Evolutionary conservation across 176 grass and related monocot species (phyloP), one percentile per base, ranked within the genome.

Genomic region (Microstegium vimineum): DNA sequence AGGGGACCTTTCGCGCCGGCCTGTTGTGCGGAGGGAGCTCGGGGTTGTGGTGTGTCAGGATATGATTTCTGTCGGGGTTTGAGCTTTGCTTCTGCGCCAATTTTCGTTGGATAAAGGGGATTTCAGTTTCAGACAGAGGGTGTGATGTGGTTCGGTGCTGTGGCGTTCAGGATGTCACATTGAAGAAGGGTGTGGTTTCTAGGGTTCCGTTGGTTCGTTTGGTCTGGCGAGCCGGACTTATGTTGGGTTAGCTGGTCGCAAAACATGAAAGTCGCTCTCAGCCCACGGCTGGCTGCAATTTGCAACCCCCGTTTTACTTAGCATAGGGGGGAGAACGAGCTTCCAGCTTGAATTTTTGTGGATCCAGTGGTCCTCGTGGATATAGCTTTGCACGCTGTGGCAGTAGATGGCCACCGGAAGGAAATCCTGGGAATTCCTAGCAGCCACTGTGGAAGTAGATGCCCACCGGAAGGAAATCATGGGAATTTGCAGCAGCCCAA

Each of bases 341-440:
- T n/a, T n/a, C n/a, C n/a, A n/a, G n/a, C n/a, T 71, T 43, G 4
- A 66, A 57, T 73, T 83, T n/a, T 11, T 66, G 41, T 54, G 66
- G 61, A 41, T 56, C 18, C 22, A 27, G 64, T 31, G 78, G 25
- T 22, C 28, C 18, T 35, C 30, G 2, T 25, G 77, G 45, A 25
- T 76, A 25, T 76, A 38, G 23, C 10, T 75, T 6, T 66, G 33
- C 8, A 37, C 26, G 5, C 17, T 11, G 15, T 61, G 62, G 70
- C 38, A 27, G 62, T 69, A 37, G 71, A 60, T 69, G 30, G 5
- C 15, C 46, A 10, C 6, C 20, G 2, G 62, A 28, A 67, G 46
- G 62, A 38, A 28, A 69, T 37, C 17, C 8, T 6, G 41, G 52
- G 12, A 77, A 26, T 26, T 15, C 62, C 14, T 37, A 49, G n/a